Evolutionary conservation across 805 yeast species (phyloP).

Genomic region (Scheffersomyces ergatensis): DNA sequence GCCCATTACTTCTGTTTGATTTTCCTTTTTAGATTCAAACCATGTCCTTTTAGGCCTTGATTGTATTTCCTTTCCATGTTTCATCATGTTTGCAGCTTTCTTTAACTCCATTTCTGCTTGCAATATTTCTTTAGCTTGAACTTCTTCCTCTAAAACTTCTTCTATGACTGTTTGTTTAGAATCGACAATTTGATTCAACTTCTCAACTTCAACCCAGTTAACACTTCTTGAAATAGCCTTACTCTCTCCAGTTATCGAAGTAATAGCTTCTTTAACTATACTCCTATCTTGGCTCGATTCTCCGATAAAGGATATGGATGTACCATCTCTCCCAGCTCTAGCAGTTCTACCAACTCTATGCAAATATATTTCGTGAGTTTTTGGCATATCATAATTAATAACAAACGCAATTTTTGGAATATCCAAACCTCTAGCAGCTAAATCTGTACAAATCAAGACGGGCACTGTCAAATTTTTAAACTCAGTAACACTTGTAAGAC

Average conservation of each 20-base stretch:
- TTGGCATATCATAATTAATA: conserved; percentile 94
- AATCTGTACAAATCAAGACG: conserved; percentile 89
- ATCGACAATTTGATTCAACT: conserved; percentile 58
- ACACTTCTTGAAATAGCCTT: conserved; percentile 86
- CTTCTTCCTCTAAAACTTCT: conserved; percentile 84
- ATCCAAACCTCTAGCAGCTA: conserved; percentile 99
- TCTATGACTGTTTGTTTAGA: conserved; percentile 58
- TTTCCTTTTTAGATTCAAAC: conserved; percentile 69
- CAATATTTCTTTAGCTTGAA: conserved; percentile 79
- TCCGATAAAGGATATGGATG: conserved; percentile 89
- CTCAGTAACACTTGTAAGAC: conserved; percentile 76
- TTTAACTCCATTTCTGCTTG: conserved; percentile 88
- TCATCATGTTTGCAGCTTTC: conserved; percentile 81
- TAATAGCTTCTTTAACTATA: conserved; percentile 89
- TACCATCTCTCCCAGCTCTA: conserved; percentile 97
- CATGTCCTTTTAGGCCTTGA: conserved; percentile 95
- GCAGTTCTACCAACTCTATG: conserved; percentile 99
- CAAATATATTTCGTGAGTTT: conserved; percentile 82
- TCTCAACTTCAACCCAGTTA: conserved; percentile 85
- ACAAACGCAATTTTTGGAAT: conserved; percentile 96
- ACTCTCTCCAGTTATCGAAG: conserved; percentile 46
- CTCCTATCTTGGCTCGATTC: conserved; percentile 83
- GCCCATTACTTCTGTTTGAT: conserved; percentile 32
- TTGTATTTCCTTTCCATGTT: conserved; percentile 76
- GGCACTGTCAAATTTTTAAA: conserved; percentile 85